Conservation (phyloP, 75 land plant genomes). For the Pinus albicaulis region DNA sequence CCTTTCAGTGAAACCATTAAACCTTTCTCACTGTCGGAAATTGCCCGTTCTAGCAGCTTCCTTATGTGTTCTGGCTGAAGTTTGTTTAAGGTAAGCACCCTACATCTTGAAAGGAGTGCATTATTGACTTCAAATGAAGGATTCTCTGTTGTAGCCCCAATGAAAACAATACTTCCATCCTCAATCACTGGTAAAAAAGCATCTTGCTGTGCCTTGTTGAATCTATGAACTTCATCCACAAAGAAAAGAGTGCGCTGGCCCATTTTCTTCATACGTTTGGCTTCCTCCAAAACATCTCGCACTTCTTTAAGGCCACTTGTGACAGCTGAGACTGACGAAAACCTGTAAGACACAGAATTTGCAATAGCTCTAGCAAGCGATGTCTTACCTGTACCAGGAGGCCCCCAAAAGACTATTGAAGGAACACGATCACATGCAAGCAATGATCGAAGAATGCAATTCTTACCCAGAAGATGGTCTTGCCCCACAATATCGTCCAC, state of each 20-base stretch:
- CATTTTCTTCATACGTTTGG: conserved; percentile 27
- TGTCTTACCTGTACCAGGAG: conserved; percentile 76
- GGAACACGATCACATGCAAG: conserved; percentile 30
- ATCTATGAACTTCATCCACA: conserved; percentile 92
- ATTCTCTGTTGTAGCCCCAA: conserved; percentile 96
- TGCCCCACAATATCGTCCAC: conserved; percentile 77
- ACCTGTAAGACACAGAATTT: conserved; percentile 36
- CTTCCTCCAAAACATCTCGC: conserved; percentile 74
- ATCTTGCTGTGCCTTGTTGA: conserved; percentile 88
- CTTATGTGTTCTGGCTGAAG: conserved; percentile 50
- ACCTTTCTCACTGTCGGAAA: conserved; percentile 52
- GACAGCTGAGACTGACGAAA: conserved; percentile 65
- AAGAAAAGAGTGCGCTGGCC: conserved; percentile 71
- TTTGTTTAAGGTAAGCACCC: conserved; percentile 67
- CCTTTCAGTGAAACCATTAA: conserved; percentile 25
- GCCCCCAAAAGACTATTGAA: conserved; percentile 71
- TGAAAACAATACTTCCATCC: conserved; percentile 77
- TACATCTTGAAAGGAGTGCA: conserved; percentile 81
- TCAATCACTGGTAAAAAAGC: conserved; percentile 86
- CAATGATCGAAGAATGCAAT: conserved; percentile 34
- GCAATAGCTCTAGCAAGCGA: conserved; percentile 63
- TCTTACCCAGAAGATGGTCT: conserved; percentile 64
- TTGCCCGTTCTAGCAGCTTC: conserved; percentile 49
- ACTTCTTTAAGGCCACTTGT: conserved; percentile 70
- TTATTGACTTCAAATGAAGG: conserved; percentile 92